Base-by-base conservation (phyloP, 2,329 filamentous ascomycete species). In the Aaosphaeria arxii region DNA sequence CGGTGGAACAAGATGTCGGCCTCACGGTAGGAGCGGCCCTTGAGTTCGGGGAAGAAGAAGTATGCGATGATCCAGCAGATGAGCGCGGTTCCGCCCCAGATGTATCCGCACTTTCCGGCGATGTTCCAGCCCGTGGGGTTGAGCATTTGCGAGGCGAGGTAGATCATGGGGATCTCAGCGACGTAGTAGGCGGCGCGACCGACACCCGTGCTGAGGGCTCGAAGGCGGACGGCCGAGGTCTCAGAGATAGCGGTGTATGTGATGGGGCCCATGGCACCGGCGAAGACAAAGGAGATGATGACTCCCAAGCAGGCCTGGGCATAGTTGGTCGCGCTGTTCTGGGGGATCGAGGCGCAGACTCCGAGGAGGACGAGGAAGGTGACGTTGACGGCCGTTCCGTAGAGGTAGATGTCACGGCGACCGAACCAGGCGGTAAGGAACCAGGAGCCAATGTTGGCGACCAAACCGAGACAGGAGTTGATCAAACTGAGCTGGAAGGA, bases 201-300 rank as follows among this genome's bases (percentile, higher is more conserved):
- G 43, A 86, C 69, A 66, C 83, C 84, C 28, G 83, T 86, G 3
- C 80, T 86, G n/a, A 86, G 70, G 42, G 84, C 80, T 42, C 84
- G 67, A 30, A 87, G 82, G 52, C 84, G 83, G 46, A 86, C 77
- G 44, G 84, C 72, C 0, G 84, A 85, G 2, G 84, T 86, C 67
- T 87, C 84, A 56, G 79, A 82, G 42, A 87, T 86, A 55, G 86
- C 83, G 69, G 82, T 80, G 77, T 79, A 87, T 7, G 83, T 85
- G 38, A 80, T 79, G 42, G 84, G 84, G 2, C 81, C 84, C 29
- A 81, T 82, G 55, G 80, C 82, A 11, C 84, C 66, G 39, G 77
- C 80, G 71, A 85, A 88, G 31, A 85, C 68, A 47, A 87, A 80
- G 30, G 84, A 86, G 59, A 87, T 74, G 56, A 86, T 83, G 45